Percentiles rank a stretch among this genome's conserved stretches.
phyloP scores from a whole-genome alignment of 495 filamentous ascomycete genomes.

The Tuber brumale region DNA sequence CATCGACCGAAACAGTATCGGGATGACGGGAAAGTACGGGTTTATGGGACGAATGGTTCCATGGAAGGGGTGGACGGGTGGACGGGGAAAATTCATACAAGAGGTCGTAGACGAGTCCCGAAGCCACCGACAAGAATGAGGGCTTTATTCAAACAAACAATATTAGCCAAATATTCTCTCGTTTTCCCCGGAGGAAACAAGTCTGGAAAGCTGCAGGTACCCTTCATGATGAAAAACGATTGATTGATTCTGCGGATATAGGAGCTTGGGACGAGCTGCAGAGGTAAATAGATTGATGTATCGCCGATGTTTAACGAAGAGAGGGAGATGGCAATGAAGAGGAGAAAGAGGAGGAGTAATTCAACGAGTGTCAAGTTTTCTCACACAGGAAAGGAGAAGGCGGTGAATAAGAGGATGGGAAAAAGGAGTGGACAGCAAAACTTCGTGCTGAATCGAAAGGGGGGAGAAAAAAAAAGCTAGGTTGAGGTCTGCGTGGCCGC shows the following conservation, averaged over 20 bases:
- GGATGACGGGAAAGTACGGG: neutral
- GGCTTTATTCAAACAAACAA: conserved; percentile 51
- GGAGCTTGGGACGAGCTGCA: neutral
- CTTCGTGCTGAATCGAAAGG: neutral
- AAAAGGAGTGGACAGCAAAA: neutral
- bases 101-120: conserved; percentile 92
- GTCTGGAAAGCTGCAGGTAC: neutral
- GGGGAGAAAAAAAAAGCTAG: neutral
- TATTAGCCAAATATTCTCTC: neutral
- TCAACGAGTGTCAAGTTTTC: conserved; percentile 1
- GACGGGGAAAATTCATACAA: conserved; percentile 56
- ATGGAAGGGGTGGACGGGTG: neutral
- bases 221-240: neutral
- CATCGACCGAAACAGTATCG: neutral
- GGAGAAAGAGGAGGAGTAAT: neutral
- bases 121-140: conserved; percentile 99
- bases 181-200: neutral
- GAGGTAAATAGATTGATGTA: neutral
- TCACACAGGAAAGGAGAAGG: neutral
- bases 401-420: neutral
- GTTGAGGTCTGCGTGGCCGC: conserved; percentile 1
- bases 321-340: neutral
- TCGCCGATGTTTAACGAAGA: neutral
- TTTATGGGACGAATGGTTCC: neutral
- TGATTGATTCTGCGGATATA: neutral